Evolutionary conservation across 2,329 filamentous ascomycete species (phyloP).

Genomic region (Rhytidhysteron rufulum): DNA sequence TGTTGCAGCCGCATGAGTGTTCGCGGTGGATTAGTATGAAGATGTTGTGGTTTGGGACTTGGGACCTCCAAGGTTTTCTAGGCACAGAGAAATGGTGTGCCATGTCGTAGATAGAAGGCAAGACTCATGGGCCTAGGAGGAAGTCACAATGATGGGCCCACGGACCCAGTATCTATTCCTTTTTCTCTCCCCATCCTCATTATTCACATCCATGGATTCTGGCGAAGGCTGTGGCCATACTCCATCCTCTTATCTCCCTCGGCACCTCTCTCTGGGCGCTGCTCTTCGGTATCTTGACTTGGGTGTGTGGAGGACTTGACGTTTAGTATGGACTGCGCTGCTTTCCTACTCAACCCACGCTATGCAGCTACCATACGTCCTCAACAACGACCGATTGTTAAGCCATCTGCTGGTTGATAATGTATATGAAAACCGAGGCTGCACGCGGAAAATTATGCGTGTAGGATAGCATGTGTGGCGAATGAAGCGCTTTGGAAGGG

Average conservation of each 20-base stretch:
- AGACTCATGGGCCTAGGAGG: no score
- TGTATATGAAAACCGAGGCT: slow-evolving; percentile 7
- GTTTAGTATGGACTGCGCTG: slow-evolving; percentile 13
- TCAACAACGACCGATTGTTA: slow-evolving; percentile 10
- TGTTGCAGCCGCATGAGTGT: no score
- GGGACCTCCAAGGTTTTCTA: no score
- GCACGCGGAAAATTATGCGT: neutral
- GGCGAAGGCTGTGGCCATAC: neutral
- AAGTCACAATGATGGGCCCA: no score
- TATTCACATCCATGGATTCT: neutral
- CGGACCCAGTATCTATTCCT: neutral
- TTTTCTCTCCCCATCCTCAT: neutral
- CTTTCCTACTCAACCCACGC: slow-evolving; percentile 11
- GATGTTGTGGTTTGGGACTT: no score
- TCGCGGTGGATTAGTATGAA: no score
- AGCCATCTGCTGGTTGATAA: slow-evolving; percentile 2
- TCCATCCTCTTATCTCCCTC: neutral
- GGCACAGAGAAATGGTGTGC: no score
- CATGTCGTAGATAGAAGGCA: no score
- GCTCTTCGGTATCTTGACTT: slow-evolving; percentile 7
- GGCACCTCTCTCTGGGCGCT: neutral
- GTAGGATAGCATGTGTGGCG: no score
- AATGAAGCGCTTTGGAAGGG: no score
- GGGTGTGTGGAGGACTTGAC: slow-evolving; percentile 12
- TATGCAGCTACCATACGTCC: slow-evolving; percentile 11